These are phyloP conservation scores for Citropsis articulata DNA, from an alignment of 345 rosid genomes.

Conservation along the genomic window DNA sequence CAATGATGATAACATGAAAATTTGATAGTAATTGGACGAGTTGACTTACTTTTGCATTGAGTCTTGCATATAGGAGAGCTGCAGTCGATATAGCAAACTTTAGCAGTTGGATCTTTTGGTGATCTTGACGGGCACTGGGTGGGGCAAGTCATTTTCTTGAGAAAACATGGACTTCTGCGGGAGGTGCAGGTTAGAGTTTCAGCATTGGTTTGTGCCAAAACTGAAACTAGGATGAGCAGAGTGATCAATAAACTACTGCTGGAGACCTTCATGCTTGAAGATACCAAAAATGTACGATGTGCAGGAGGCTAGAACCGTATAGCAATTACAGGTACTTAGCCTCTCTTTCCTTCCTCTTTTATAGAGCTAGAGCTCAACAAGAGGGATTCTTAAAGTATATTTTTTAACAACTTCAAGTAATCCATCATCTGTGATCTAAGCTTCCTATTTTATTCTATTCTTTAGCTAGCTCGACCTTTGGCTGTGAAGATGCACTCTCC, in stretches of 20 bases:
- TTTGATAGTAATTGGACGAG: not conserved
- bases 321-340: not conserved
- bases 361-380: slow-evolving; percentile 16
- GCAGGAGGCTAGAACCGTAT: not conserved
- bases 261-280: slow-evolving; percentile 10
- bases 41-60: slow-evolving; percentile 29
- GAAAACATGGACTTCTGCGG: slow-evolving; percentile 22
- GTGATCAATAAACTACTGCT: slow-evolving; percentile 3
- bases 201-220: slow-evolving; percentile 17
- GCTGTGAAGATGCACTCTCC: slow-evolving; percentile 10
- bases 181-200: slow-evolving; percentile 5
- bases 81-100: slow-evolving; percentile 39
- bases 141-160: slow-evolving; percentile 28
- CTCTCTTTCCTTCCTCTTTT: not conserved
- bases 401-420: not conserved
- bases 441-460: not conserved
- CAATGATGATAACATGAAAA: not conserved
- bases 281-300: not conserved
- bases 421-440: not conserved
- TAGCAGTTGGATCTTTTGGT: slow-evolving; percentile 14
- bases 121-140: slow-evolving; percentile 26
- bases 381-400: not conserved
- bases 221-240: slow-evolving; percentile 15
- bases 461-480: not conserved
- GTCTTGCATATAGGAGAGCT: slow-evolving; percentile 37